phyloP scores from a whole-genome alignment of 1,284 basidiomycete species.

The Schizophyllum commune region DNA sequence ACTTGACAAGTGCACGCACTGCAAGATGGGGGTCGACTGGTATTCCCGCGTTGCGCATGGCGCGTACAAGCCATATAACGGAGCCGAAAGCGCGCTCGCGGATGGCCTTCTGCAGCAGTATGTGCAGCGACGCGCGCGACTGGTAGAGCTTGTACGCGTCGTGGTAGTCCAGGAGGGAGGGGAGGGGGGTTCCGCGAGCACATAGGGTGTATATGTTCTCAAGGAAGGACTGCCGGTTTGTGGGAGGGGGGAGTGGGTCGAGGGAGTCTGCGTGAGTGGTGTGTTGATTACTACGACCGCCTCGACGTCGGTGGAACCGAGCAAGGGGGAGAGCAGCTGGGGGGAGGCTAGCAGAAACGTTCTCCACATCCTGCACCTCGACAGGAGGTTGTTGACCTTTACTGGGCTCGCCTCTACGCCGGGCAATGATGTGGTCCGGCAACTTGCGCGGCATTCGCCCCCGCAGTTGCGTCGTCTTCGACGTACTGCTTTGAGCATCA shows the following conservation, averaged over 20 bases:
- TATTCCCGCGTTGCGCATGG: constrained; percentile 32
- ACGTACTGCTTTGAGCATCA: too few species aligned
- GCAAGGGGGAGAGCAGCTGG: too few species aligned
- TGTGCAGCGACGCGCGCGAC: constrained; percentile 45
- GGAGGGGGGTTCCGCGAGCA: constrained; percentile 24
- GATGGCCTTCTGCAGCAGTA: constrained; percentile 40
- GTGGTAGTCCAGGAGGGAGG: constrained; percentile 42
- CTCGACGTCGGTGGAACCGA: too few species aligned
- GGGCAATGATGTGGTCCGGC: too few species aligned
- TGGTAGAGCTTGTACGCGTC: constrained; percentile 32
- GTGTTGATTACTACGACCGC: too few species aligned
- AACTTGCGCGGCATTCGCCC: too few species aligned
- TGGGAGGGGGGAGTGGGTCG: not conserved
- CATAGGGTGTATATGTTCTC: constrained; percentile 37
- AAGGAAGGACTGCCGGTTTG: constrained; percentile 27
- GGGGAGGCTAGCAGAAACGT: too few species aligned
- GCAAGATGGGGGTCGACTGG: constrained; percentile 26
- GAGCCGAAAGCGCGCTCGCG: constrained; percentile 34
- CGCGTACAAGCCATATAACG: constrained; percentile 30
- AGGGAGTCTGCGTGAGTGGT: too few species aligned
- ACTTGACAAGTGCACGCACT: constrained; percentile 25
- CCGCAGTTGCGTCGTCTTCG: too few species aligned
- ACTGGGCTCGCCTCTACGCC: too few species aligned
- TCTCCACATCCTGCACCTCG: too few species aligned
- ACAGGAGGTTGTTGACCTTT: too few species aligned